Evolutionary conservation across 345 rosid genomes (phyloP), one percentile per base, ranked within the genome.

Genomic region (Garcia nutans): DNA sequence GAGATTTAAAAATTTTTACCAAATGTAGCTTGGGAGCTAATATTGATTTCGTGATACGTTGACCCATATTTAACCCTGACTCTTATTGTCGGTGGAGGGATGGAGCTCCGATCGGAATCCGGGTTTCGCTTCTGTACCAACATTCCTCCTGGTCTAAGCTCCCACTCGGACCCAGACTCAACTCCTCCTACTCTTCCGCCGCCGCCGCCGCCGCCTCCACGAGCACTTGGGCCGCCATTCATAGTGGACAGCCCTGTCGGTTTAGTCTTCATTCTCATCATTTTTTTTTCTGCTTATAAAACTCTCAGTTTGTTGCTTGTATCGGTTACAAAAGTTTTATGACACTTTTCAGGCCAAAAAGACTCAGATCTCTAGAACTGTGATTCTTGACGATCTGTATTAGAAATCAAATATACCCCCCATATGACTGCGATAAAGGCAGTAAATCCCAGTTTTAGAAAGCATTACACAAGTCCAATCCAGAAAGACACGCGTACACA

Each of bases 141-240:
- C 99, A 96, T 96, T 47, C 99, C 99, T 8, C 99, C 98, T 19
- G 99, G 99, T 76, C 99, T 85, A 74, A 93, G 80, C 86, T 96
- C 99, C 98, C 93, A 96, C 24, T 90, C 95, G 23, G 87, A 86
- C 45, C 82, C 88, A 45, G 89, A 62, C 79, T 89, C 94, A 24
- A 61, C 77, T 41, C 63, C 76, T 11, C 71, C 84, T 69, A 72
- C 85, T 56, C 77, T 88, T 78, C 80, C 2, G 1, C 31, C 88
- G 31, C 31, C 31, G 1, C 31, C 31, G 31, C 74, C 85, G 56
- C 77, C 89, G 79, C 80, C n/a, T n/a, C n/a, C 88, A 26, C 80
- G 81, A 56, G 42, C 54, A 31, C 71, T 81, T 63, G 90, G 78
- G 75, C 85, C 82, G 58, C 86, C 90, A 45, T 88, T 87, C 73